Percentiles rank a stretch among this genome's conserved stretches.
Evolutionary conservation across 2,329 filamentous ascomycete genomes (phyloP).

Genomic region (Penicillium freii): DNA sequence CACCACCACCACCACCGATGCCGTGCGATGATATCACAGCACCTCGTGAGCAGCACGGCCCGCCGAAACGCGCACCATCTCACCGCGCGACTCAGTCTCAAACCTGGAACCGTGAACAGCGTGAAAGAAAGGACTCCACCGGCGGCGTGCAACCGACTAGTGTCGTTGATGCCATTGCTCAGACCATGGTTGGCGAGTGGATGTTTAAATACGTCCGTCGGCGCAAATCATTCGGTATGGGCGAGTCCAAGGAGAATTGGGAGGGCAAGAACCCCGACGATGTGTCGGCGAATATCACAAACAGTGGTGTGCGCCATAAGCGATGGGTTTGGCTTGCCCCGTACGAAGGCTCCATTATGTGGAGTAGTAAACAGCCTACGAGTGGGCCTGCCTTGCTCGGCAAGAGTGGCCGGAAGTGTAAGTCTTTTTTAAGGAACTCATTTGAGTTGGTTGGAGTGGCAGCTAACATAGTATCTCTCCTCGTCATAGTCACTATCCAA

Average conservation of each 20-base stretch:
- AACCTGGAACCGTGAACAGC: constrained; percentile 31
- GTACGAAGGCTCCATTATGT: constrained; percentile 93
- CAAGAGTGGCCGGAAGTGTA: constrained; percentile 91
- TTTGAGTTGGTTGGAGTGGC: background rate
- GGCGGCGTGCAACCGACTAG: constrained; percentile 66
- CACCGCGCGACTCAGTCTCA: constrained; percentile 27
- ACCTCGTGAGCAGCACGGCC: constrained; percentile 36
- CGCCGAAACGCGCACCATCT: constrained; percentile 22
- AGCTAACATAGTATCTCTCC: constrained; percentile 12
- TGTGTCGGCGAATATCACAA: constrained; percentile 66
- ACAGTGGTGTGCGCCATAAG: constrained; percentile 73
- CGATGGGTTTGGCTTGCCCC: constrained; percentile 98
- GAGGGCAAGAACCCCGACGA: constrained; percentile 62
- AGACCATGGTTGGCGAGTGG: constrained; percentile 92
- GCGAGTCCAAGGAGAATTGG: constrained; percentile 46
- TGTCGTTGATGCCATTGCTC: constrained; percentile 93
- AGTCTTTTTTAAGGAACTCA: constrained; percentile 45
- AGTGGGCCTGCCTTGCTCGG: constrained; percentile 85
- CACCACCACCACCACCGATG: constrained; percentile 59
- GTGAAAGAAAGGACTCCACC: constrained; percentile 48
- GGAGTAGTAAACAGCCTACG: constrained; percentile 96
- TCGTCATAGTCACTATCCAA: constrained; percentile 74
- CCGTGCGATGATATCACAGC: constrained; percentile 69
- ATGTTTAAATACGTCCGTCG: constrained; percentile 51
- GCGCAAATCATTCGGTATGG: constrained; percentile 84